Evolutionary conservation across 192 early-diverging fungal species (phyloP).

Genomic region (Backusella circina): DNA sequence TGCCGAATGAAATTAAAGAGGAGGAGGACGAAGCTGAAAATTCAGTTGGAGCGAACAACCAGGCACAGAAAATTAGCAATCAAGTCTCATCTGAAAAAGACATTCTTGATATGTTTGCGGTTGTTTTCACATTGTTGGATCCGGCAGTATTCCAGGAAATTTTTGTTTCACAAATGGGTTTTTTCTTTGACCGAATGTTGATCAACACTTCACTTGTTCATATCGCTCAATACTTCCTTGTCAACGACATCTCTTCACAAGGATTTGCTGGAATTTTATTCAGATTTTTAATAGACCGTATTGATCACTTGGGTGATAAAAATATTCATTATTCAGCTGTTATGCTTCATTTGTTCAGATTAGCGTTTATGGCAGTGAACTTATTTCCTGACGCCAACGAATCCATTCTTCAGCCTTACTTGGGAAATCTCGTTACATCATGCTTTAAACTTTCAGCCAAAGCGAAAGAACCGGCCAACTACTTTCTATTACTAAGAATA

Average conservation of each 20-base stretch:
- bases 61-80: slow-evolving; percentile 49
- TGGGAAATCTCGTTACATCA: slow-evolving; percentile 84
- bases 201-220: slow-evolving; percentile 72
- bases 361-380: slow-evolving; percentile 91
- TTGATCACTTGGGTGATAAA: slow-evolving; percentile 71
- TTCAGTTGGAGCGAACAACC: slow-evolving; percentile 25
- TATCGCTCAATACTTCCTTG: slow-evolving; percentile 86
- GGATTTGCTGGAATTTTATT: slow-evolving; percentile 78
- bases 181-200: slow-evolving; percentile 80
- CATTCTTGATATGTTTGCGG: slow-evolving; percentile 84
- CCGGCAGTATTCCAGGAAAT: slow-evolving; percentile 93
- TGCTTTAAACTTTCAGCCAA: slow-evolving; percentile 81
- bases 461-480: slow-evolving; percentile 85
- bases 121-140: slow-evolving; percentile 79
- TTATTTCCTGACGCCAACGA: slow-evolving; percentile 92
- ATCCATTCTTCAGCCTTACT: slow-evolving; percentile 87
- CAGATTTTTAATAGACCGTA: slow-evolving; percentile 71
- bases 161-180: slow-evolving; percentile 85
- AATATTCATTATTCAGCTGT: slow-evolving; percentile 61
- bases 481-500: slow-evolving; percentile 86
- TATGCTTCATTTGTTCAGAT: slow-evolving; percentile 89
- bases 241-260: slow-evolving; percentile 70
- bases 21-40: slow-evolving; percentile 16
- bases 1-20: slow-evolving; percentile 12
- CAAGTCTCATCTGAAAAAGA: slow-evolving; percentile 88